These are phyloP conservation scores for Neoboletus brunneissimus DNA, from an alignment of 768 basidiomycete genomes.

Conservation along the genomic window DNA sequence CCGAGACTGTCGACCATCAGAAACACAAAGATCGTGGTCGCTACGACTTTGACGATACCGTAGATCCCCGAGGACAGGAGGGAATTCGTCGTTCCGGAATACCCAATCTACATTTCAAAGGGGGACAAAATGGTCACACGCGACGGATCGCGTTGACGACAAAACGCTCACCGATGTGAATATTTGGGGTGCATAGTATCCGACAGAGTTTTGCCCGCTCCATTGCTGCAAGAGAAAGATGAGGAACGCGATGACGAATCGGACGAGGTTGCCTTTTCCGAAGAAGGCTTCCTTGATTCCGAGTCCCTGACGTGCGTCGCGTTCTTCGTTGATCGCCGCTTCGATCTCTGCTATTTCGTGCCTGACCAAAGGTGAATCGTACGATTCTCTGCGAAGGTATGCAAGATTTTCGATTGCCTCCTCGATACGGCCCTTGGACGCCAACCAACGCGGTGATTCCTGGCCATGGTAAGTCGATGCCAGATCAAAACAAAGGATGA, in stretches of 20 bases:
- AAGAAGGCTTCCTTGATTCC: constrained; percentile 71
- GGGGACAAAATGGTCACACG: too few relatives aligned
- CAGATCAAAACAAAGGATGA: neutral
- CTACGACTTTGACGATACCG: constrained; percentile 62
- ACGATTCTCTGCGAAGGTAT: constrained; percentile 51
- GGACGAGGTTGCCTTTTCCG: constrained; percentile 76
- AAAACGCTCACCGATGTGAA: constrained; percentile 54
- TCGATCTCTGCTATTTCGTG: constrained; percentile 78
- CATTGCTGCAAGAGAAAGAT: constrained; percentile 83
- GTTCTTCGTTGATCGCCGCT: constrained; percentile 74
- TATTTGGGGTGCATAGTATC: constrained; percentile 74
- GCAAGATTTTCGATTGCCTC: constrained; percentile 62
- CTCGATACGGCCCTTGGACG: constrained; percentile 53
- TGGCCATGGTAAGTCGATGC: constrained; percentile 22
- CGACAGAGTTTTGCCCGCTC: constrained; percentile 82
- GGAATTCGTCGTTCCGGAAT: constrained; percentile 52
- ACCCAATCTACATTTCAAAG: constrained; percentile 65
- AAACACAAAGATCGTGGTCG: constrained; percentile 64
- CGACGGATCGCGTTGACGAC: neutral
- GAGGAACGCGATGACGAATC: constrained; percentile 81
- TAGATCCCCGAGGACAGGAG: constrained; percentile 75
- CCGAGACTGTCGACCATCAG: constrained; percentile 67
- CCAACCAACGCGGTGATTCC: constrained; percentile 79
- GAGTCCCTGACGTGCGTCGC: constrained; percentile 58
- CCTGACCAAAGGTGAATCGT: constrained; percentile 44